Base-by-base conservation (phyloP, 352 stramenopile species). In the Globisporangium mamillatum region DNA sequence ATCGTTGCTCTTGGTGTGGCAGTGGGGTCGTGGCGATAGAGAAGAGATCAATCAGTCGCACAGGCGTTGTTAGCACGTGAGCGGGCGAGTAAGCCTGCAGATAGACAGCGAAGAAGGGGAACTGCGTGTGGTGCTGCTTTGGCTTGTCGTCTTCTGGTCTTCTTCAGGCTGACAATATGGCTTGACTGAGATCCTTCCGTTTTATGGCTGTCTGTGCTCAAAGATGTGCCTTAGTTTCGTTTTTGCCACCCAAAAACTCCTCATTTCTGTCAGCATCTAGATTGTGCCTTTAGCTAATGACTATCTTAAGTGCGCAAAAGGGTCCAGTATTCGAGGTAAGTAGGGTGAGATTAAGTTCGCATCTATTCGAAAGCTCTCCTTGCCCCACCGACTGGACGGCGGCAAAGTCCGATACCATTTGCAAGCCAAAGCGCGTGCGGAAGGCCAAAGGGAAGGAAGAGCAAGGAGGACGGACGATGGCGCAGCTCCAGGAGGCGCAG, bases 401-500 rank as follows among this genome's bases (percentile, higher is more conserved):
- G 48, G 52, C 58, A 70, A 62, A 66, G 60, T 48, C 56, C 44
- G 24, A 63, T 53, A 24, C 57, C 57, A 50, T 62, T 41, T 38
- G 32, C 56, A 29, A 32, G 24, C 20, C 20, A 50, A n/a, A 64
- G 36, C 36, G 36, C 54, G 29, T 32, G 8, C 22, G 53, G 32
- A 38, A 38, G 32, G 32, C 32, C 12, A 7, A 54, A 53, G 10
- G 22, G 20, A 54, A 24, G 41, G 7, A 18, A 9, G n/a, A 65
- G 60, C 38, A 36, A 53, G 16, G 36, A 18, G 32, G 20, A 63
- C 36, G 59, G 38, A 78, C 75, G 70, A 75, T 63, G 36, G 72
- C 79, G 70, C 66, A 78, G 63, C 77, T 91, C 27, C 82, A 90
- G 76, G 81, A 91, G 67, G 79, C 80, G 66, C 81, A 84, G 50